phyloP scores from a whole-genome alignment of 805 yeast species.

The Metschnikowia baotianmanensis region DNA sequence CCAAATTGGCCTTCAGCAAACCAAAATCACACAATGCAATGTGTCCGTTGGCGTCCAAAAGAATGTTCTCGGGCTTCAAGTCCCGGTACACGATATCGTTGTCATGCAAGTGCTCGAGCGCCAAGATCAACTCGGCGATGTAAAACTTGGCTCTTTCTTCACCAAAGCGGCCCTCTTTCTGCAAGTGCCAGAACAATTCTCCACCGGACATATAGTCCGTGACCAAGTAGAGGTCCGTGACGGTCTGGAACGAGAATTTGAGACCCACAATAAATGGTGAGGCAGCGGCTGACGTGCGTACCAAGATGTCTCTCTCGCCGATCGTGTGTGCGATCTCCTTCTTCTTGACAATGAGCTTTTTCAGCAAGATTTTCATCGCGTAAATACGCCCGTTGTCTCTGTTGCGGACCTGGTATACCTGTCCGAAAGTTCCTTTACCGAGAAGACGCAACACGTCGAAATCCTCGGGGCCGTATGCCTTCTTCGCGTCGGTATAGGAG shows the following conservation, averaged over 20 bases:
- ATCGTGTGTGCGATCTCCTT: constrained; percentile 98
- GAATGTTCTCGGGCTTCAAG: constrained; percentile 93
- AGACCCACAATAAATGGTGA: constrained; percentile 94
- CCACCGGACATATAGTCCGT: constrained; percentile 99
- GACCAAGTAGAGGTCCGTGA: constrained; percentile 84
- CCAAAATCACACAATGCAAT: constrained; percentile 98
- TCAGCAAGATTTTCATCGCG: constrained; percentile 96
- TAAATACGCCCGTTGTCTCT: constrained; percentile 85
- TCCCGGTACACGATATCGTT: constrained; percentile 96
- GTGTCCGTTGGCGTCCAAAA: constrained; percentile 95
- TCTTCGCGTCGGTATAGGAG: constrained; percentile 59
- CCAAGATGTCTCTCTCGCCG: constrained; percentile 93
- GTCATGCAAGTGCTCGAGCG: constrained; percentile 91
- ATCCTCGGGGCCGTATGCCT: constrained; percentile 89
- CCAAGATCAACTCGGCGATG: constrained; percentile 92
- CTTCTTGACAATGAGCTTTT: constrained; percentile 92
- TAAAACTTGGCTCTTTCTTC: constrained; percentile 96
- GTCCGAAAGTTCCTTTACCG: constrained; percentile 98
- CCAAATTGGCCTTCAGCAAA: constrained; percentile 85
- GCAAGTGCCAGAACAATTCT: constrained; percentile 94
- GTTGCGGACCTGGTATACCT: constrained; percentile 93
- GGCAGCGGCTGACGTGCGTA: constrained; percentile 83
- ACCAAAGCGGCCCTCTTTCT: constrained; percentile 89
- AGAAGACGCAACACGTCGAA: constrained; percentile 86
- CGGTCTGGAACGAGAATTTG: constrained; percentile 95